These are phyloP conservation scores for Cryomyces minteri DNA, from an alignment of 495 filamentous ascomycete genomes.

Conservation along the genomic window DNA sequence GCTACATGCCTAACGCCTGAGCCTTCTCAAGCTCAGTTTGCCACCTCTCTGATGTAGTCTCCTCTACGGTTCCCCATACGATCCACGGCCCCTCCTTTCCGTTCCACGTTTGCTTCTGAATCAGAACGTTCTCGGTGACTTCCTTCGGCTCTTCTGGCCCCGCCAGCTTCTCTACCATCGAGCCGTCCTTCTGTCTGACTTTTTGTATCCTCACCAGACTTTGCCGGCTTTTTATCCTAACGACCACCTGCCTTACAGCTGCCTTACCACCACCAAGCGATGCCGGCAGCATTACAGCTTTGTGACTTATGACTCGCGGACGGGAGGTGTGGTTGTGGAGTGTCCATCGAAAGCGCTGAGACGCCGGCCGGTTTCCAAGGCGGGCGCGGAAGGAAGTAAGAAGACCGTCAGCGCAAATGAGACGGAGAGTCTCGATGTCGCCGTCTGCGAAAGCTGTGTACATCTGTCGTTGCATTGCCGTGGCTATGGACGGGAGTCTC, in stretches of 20 bases:
- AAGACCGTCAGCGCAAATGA: conserved; percentile 43
- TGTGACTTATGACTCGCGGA: conserved; percentile 43
- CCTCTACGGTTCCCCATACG: conserved; percentile 51
- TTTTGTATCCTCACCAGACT: conserved; percentile 6
- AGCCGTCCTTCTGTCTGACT: neutral
- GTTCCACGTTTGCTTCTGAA: conserved; percentile 41
- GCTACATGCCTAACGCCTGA: no score
- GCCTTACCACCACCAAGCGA: conserved; percentile 17
- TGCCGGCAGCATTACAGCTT: conserved; percentile 29
- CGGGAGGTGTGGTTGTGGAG: conserved; percentile 40
- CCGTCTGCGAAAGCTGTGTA: conserved; percentile 55
- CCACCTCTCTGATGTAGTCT: conserved; percentile 33
- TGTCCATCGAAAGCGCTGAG: conserved; percentile 41
- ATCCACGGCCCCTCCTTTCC: conserved; percentile 48
- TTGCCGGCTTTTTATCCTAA: conserved; percentile 54
- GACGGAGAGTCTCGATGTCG: conserved; percentile 35
- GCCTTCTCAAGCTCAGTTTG: neutral
- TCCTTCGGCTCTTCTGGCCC: conserved; percentile 29
- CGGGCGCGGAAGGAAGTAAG: conserved; percentile 31
- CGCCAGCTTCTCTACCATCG: conserved; percentile 15
- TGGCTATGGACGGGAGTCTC: conserved; percentile 28
- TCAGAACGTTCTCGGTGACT: conserved; percentile 58
- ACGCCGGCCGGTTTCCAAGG: conserved; percentile 34
- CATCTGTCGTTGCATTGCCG: conserved; percentile 46
- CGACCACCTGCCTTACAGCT: conserved; percentile 48